Evolutionary conservation across 306 rosid genomes (phyloP), one percentile per base, ranked within the genome.

Genomic region (Gillenia trifoliata): DNA sequence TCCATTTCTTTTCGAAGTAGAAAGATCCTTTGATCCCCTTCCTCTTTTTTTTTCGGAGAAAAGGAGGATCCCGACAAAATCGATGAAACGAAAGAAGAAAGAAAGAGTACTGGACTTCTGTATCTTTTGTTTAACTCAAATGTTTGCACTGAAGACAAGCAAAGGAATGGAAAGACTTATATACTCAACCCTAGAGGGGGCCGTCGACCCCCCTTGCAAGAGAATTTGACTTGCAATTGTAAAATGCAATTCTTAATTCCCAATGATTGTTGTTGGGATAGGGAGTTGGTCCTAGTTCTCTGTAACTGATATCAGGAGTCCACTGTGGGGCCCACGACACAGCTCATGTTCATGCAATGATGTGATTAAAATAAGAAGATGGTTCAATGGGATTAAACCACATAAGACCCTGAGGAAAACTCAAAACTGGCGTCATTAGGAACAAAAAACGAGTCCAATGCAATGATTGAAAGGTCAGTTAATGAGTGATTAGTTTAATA

Each of bases 221-320:
- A 76, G 80, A 79, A 76, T 83, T 87, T 85, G 89, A 88, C 96
- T 87, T 88, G 34, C 49, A 23, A 34, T 64, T 82, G 67, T 45
- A 25, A 20, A 80, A 47, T 30, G 40, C 25, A 69, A 76, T 67
- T 83, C 45, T 75, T 64, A 70, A 84, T 76, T 83, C n/a, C 38
- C 34, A 85, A 88, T 85, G 26, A 86, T 88, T 86, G 88, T 41
- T 57, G 63, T 47, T 54, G 69, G 20, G 52, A 47, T 15, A 20
- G 52, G 75, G 79, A 85, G 74, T 66, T 70, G 81, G 89, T 85
- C 85, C 80, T 67, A 74, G 67, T 85, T 75, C 87, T 83, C 65
- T 86, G 87, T 78, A 86, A 84, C 87, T 82, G 78, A 86, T 72
- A 79, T 80, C 76, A 73, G 65, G 85, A 88, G 97, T 92, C 89